Percentiles rank a stretch among this genome's conserved stretches.
Evolutionary conservation across 106 monocot species (phyloP).

Genomic region (Iris macrosiphon): DNA sequence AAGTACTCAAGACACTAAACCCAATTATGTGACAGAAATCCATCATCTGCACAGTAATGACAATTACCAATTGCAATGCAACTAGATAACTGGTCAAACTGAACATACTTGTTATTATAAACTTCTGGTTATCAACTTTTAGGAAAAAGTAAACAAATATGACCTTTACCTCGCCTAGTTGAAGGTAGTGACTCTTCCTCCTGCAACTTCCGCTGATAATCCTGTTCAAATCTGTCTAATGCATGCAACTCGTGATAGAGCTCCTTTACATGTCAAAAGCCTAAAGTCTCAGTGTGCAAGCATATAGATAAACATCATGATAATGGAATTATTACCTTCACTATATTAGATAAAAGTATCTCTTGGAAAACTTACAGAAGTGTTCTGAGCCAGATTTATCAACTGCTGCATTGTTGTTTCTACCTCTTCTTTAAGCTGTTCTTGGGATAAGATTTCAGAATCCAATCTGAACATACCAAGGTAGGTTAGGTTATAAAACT

Average conservation of each 20-base stretch:
- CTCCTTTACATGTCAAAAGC: conserved; percentile 43
- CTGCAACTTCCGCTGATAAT: conserved; percentile 49
- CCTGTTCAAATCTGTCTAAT: conserved; percentile 73
- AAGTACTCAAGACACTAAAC: conserved; percentile 3
- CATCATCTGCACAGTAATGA: not conserved
- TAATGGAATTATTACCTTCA: not conserved
- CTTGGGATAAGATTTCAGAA: conserved; percentile 29
- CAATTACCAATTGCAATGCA: not conserved
- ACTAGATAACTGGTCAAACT: not conserved
- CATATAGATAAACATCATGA: conserved; percentile 1
- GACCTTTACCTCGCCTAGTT: conserved; percentile 40
- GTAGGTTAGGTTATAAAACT: not conserved
- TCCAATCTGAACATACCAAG: conserved; percentile 39
- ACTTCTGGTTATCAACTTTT: not conserved
- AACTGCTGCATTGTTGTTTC: conserved; percentile 45
- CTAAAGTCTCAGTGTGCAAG: not conserved
- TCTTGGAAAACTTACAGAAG: conserved; percentile 43
- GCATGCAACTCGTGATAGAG: conserved; percentile 79
- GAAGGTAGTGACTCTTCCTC: conserved; percentile 49
- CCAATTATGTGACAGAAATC: not conserved
- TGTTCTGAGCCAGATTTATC: conserved; percentile 57
- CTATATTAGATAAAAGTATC: not conserved
- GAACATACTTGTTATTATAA: not conserved
- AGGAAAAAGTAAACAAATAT: not conserved
- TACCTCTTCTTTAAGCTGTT: conserved; percentile 48